A percentile compares a stretch with the other conserved stretches of the same genome.
These are phyloP conservation scores for Acanthamoeba lenticulata DNA, from an alignment of 208 protist species.

Conservation along the genomic window DNA sequence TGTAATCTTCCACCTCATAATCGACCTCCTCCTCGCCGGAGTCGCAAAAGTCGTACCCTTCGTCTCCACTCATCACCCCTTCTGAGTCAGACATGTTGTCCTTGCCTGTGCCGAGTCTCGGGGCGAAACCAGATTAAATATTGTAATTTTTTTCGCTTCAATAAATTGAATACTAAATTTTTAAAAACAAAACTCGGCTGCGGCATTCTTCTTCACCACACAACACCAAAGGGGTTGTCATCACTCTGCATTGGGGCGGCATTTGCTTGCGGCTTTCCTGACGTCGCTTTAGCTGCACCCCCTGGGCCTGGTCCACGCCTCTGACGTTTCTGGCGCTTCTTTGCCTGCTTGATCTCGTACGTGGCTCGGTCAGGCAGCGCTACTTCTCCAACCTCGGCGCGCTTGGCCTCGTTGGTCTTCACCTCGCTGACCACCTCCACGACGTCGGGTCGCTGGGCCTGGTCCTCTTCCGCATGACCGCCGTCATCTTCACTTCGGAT, in stretches of 20 bases:
- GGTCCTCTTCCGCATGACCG: background rate
- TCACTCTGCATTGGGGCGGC: background rate
- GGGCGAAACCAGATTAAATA: too few species aligned
- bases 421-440: too few species aligned
- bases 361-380: background rate
- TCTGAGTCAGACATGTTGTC: constrained; percentile 22
- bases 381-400: background rate
- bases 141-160: too few species aligned
- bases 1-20: background rate
- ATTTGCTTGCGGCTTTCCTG: background rate
- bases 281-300: background rate
- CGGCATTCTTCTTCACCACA: background rate
- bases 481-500: background rate
- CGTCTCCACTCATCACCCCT: background rate
- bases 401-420: background rate
- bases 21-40: background rate
- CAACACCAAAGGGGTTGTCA: constrained; percentile 4
- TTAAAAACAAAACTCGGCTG: too few species aligned
- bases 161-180: too few species aligned
- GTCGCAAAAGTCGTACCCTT: background rate
- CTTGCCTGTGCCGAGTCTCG: too few species aligned
- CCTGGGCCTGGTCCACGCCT: background rate
- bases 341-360: background rate
- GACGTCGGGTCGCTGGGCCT: too few species aligned
- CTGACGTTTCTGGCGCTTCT: background rate